Evolutionary conservation across 768 basidiomycete species (phyloP).

Genomic region (Mycena haematopus): DNA sequence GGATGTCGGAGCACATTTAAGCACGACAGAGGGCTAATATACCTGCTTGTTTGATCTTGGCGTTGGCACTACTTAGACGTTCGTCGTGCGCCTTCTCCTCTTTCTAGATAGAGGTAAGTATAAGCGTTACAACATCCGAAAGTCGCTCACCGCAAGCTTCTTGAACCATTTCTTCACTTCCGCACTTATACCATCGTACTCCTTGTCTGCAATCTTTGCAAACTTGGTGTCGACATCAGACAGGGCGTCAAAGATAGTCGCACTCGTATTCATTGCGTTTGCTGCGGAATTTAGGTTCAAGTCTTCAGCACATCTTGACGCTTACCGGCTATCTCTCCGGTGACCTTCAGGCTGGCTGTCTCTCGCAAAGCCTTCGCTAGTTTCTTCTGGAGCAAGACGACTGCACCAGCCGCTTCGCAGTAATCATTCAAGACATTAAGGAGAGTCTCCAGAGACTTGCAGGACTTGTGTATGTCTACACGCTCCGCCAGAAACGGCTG

Average conservation of each 20-base stretch:
- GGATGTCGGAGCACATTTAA: not conserved
- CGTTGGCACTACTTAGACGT: slow-evolving; percentile 66
- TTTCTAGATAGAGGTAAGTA: slow-evolving; percentile 55
- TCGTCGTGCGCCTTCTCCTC: slow-evolving; percentile 84
- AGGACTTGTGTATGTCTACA: slow-evolving; percentile 79
- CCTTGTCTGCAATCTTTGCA: slow-evolving; percentile 75
- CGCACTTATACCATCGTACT: slow-evolving; percentile 65
- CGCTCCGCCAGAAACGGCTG: slow-evolving; percentile 58
- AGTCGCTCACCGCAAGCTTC: slow-evolving; percentile 69
- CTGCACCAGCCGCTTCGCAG: slow-evolving; percentile 68
- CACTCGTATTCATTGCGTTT: slow-evolving; percentile 70
- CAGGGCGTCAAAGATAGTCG: slow-evolving; percentile 70
- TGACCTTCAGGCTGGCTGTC: slow-evolving; percentile 63
- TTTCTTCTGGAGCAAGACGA: slow-evolving; percentile 75
- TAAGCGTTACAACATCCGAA: not conserved
- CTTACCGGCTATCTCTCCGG: slow-evolving; percentile 68
- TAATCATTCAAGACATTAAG: slow-evolving; percentile 75
- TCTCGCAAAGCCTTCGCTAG: slow-evolving; percentile 75
- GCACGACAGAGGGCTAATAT: slow-evolving; percentile 6
- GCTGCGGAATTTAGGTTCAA: slow-evolving; percentile 45
- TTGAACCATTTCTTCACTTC: slow-evolving; percentile 90
- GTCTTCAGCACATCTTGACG: slow-evolving; percentile 9
- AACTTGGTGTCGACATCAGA: slow-evolving; percentile 79
- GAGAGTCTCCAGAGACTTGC: slow-evolving; percentile 75
- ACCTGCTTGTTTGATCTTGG: slow-evolving; percentile 82